Base-by-base conservation (phyloP, 495 filamentous ascomycete species). In the Cudoniella acicularis region DNA sequence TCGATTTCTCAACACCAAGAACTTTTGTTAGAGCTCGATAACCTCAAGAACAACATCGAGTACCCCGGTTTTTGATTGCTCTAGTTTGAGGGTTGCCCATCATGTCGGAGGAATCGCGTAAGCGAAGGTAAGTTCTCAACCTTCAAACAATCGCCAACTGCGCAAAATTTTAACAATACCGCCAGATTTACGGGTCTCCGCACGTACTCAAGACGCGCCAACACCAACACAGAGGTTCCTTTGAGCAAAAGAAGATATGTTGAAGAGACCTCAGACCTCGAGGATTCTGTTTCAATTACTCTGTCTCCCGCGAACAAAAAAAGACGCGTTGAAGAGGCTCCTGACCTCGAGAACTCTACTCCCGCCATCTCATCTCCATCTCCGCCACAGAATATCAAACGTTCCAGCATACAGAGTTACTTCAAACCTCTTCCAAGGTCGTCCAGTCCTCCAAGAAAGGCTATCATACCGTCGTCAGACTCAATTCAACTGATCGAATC, bases 351-450 rank as follows among this genome's bases (percentile, higher is more conserved):
- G n/a, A 13, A 52, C 20, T 17, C 11, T 36, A 6, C 9, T 30
- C 17, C 25, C 8, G 17, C 30, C 13, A 13, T 36, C 30, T 4
- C 30, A 36, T 43, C 47, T 13, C 45, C 1, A 30, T 25, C 27
- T 48, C 25, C 21, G 23, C 43, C 54, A 49, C 21, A 63, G 49
- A 60, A 64, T 43, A 3, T 43, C 4, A 41, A 26, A 23, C 52
- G 48, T 16, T 17, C 23, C 6, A 56, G 51, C 2, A 67, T 67
- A 10, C 52, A 53, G 40, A 52, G 42, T 40, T 67, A 62, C 40
- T 67, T 67, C 65, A 67, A 59, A 42, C 61, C 64, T 36, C 30
- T 56, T 2, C 52, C 53, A 24, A 54, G 43, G n/a, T 55, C 62
- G 16, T 56, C 59, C 17, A 64, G 54, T 50, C 49, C 53, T 0